Evolutionary conservation across 495 filamentous ascomycete species (phyloP), one percentile per base, ranked within the genome.

Genomic region (Penicillium dipodomyicola): DNA sequence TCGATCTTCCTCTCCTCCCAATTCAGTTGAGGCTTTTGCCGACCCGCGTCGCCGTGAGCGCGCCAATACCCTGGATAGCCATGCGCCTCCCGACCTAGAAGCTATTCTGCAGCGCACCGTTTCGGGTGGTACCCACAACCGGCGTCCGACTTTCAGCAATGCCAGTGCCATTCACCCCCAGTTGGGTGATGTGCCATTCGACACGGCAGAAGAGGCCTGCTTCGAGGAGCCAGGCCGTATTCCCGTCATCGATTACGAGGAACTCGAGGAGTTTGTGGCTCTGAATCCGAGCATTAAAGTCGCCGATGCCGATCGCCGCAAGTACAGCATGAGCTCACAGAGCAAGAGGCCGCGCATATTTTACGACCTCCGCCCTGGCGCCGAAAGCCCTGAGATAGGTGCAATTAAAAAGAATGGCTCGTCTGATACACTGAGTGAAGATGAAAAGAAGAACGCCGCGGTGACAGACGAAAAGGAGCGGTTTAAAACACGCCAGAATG

Each of bases 21-120:
- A 97, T 69, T 98, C 94, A 3, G 94, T 98, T 23, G 93, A 97
- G 70, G 94, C 94, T 15, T 98, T 98, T 70, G 95, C 93, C 4
- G 91, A 94, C 59, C 78, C 71, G 2, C 80, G 84, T 57, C 80
- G 84, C 45, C 82, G 84, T 9, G 90, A 91, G 19, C 80, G 84
- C 44, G 83, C 84, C 33, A 83, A 82, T 33, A 88, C 85, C 3
- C 54, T 85, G 37, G 84, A 82, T 57, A 88, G 85, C 71, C 79
- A 79, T 58, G 76, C 62, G 2, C 70, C 78, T 50, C 84, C 84
- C 5, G 78, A 82, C 32, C 54, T 84, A 17, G 83, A 86, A 41
- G 76, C 82, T 14, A 77, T 85, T 35, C 75, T 92, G 22, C 84
- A 90, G 54, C 85, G 89, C 15, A 88, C 90, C 0, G 71, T 83